phyloP scores from a whole-genome alignment of 768 basidiomycete genomes.

The Kwoniella sp. region DNA sequence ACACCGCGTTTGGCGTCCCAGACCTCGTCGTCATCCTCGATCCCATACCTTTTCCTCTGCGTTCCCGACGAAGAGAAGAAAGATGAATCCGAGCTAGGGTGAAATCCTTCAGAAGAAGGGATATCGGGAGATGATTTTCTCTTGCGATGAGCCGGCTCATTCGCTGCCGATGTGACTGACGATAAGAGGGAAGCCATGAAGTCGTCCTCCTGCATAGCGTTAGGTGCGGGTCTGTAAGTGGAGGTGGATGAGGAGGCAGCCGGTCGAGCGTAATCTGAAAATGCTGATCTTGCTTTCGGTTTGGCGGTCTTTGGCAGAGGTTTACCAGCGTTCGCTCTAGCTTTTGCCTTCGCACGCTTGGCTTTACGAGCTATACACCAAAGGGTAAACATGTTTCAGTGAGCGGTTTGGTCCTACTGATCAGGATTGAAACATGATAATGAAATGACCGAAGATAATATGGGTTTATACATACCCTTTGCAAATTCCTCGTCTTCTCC shows the following conservation, averaged over 20 bases:
- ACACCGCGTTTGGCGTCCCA: conserved; percentile 34
- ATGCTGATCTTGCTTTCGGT: conserved; percentile 56
- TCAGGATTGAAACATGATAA: too few relatives aligned
- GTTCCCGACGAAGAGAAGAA: conserved; percentile 25
- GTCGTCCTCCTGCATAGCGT: conserved; percentile 79
- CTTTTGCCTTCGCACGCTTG: conserved; percentile 37
- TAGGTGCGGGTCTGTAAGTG: conserved; percentile 75
- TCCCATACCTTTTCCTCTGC: conserved; percentile 39
- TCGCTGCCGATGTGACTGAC: conserved; percentile 52
- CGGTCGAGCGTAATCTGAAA: conserved; percentile 54
- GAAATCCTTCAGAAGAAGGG: conserved; percentile 46
- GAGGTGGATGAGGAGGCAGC: conserved; percentile 55
- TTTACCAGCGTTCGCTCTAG: conserved; percentile 29
- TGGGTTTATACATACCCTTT: conserved; percentile 45
- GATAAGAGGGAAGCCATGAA: conserved; percentile 84
- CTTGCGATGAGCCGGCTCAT: conserved; percentile 60
- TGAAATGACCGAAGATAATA: too few relatives aligned
- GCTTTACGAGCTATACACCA: conserved; percentile 45
- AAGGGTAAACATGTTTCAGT: too few relatives aligned
- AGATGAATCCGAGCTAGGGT: conserved; percentile 44
- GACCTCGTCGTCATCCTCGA: conserved; percentile 43
- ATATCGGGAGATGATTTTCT: conserved; percentile 56
- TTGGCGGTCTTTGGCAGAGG: conserved; percentile 37
- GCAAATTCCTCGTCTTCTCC: conserved; percentile 52
- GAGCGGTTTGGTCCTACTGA: too few relatives aligned